A percentile compares a stretch with the other conserved stretches of the same genome.
Conservation (phyloP, 31 red algal genomes). For the Endocladia muricata region DNA sequence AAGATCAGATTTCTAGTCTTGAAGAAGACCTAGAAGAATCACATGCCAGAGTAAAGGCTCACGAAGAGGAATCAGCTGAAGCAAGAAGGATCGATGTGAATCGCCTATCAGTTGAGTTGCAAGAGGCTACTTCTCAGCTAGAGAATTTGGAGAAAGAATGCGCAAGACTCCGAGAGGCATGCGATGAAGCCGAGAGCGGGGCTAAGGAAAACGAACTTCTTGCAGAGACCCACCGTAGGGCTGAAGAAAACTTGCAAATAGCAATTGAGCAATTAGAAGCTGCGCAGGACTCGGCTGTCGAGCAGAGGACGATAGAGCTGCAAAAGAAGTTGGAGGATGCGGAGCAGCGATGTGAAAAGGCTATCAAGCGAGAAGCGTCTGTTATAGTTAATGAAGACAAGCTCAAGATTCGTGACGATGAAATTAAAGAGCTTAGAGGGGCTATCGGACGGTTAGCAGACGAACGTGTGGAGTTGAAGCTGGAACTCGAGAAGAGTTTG, state of each 20-base stretch:
- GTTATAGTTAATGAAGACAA: constrained; percentile 36
- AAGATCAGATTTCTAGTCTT: constrained; percentile 57
- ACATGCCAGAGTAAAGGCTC: constrained; percentile 39
- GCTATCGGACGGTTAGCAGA: constrained; percentile 66
- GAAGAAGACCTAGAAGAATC: constrained; percentile 70
- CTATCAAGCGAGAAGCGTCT: constrained; percentile 14
- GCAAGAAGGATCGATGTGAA: constrained; percentile 46
- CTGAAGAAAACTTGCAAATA: constrained; percentile 67
- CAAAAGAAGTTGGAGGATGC: constrained; percentile 44
- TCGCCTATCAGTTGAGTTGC: constrained; percentile 38
- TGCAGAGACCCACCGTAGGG: constrained; percentile 57
- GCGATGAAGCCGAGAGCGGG: constrained; percentile 37
- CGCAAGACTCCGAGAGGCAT: constrained; percentile 18
- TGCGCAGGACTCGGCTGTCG: constrained; percentile 33
- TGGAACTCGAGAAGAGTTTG: constrained; percentile 73
- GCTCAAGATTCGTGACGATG: constrained; percentile 51
- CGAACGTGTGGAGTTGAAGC: constrained; percentile 72
- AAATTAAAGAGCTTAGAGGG: constrained; percentile 66
- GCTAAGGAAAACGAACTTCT: constrained; percentile 48
- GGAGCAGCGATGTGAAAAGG: constrained; percentile 2
- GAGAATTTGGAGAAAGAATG: constrained; percentile 38
- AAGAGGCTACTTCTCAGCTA: constrained; percentile 34
- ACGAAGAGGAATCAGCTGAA: constrained; percentile 49
- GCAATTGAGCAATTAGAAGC: constrained; percentile 78
- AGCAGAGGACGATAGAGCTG: constrained; percentile 57